Percentiles rank a stretch among this genome's conserved stretches.
Conservation (phyloP, 2,329 filamentous ascomycete genomes). For the Aspergillus intermedius region DNA sequence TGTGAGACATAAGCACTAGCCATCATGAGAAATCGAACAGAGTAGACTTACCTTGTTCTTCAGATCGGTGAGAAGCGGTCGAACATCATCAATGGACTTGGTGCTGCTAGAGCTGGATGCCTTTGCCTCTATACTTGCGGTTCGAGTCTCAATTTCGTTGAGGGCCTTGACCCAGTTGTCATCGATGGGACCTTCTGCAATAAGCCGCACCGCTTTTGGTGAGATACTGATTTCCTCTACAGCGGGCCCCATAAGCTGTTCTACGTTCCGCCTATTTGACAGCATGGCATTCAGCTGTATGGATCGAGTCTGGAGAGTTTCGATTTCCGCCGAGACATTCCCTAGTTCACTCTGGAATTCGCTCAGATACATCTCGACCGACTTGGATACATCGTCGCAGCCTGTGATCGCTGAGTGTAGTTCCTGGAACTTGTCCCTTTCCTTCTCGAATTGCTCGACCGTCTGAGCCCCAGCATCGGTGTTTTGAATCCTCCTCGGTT, state of each 20-base stretch:
- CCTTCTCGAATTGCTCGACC: slow-evolving; percentile 69
- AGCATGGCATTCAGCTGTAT: slow-evolving; percentile 74
- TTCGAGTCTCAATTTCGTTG: slow-evolving; percentile 74
- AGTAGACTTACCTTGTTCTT: slow-evolving; percentile 60
- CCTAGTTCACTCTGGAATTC: slow-evolving; percentile 92
- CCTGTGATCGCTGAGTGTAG: slow-evolving; percentile 80
- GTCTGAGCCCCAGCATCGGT: slow-evolving; percentile 50
- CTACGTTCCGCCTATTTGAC: slow-evolving; percentile 82
- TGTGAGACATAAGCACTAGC: slow-evolving; percentile 25
- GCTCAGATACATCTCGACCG: slow-evolving; percentile 84
- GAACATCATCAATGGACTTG: slow-evolving; percentile 76
- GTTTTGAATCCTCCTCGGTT: slow-evolving; percentile 19
- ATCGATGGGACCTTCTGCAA: slow-evolving; percentile 83
- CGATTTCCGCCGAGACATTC: slow-evolving; percentile 88
- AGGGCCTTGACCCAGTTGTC: slow-evolving; percentile 80
- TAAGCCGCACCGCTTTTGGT: slow-evolving; percentile 73
- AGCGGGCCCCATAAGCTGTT: slow-evolving; percentile 77
- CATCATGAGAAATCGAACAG: background rate
- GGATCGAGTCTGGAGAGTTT: slow-evolving; percentile 82
- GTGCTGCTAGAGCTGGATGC: slow-evolving; percentile 54
- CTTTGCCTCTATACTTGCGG: slow-evolving; percentile 63
- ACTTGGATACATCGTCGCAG: slow-evolving; percentile 88
- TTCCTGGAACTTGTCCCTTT: slow-evolving; percentile 80
- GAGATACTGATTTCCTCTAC: slow-evolving; percentile 90
- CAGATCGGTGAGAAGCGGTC: slow-evolving; percentile 76